Conservation (phyloP, 2,329 filamentous ascomycete genomes). For the Aureobasidium sp. region DNA sequence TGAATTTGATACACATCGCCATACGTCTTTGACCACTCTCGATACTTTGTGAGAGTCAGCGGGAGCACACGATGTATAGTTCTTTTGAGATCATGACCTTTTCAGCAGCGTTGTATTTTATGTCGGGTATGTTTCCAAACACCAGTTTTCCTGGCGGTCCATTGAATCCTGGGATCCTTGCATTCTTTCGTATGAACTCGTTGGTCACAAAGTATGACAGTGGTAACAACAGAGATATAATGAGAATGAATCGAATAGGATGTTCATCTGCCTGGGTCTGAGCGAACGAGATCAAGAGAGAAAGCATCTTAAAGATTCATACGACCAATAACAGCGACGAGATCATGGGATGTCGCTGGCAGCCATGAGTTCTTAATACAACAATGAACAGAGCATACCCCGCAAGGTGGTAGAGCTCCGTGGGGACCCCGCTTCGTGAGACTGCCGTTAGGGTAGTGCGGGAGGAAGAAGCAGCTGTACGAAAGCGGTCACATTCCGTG, state of each 20-base stretch:
- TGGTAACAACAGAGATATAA: conserved; percentile 21
- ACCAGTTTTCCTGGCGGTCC: conserved; percentile 32
- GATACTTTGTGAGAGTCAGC: conserved; percentile 31
- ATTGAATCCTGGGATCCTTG: conserved; percentile 29
- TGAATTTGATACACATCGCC: conserved; percentile 39
- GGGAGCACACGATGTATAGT: no score
- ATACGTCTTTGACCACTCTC: conserved; percentile 33
- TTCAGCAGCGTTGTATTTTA: conserved; percentile 22
- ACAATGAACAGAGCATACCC: not conserved
- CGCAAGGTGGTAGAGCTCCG: not conserved
- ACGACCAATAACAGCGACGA: not conserved
- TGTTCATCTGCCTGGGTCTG: conserved; percentile 10
- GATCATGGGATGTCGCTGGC: not conserved
- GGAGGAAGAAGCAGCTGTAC: not conserved
- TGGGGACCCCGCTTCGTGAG: not conserved
- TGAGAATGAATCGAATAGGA: conserved; percentile 9
- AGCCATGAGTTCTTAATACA: not conserved
- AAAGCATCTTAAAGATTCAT: conserved; percentile 9
- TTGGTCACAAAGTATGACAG: conserved; percentile 28
- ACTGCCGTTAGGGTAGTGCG: not conserved
- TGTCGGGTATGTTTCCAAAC: conserved; percentile 35
- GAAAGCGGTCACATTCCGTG: not conserved
- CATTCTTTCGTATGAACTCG: conserved; percentile 27
- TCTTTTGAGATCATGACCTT: not conserved
- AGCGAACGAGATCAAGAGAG: conserved; percentile 11